Evolutionary conservation across 495 filamentous ascomycete genomes (phyloP).

Genomic region (Apodospora peruviana): DNA sequence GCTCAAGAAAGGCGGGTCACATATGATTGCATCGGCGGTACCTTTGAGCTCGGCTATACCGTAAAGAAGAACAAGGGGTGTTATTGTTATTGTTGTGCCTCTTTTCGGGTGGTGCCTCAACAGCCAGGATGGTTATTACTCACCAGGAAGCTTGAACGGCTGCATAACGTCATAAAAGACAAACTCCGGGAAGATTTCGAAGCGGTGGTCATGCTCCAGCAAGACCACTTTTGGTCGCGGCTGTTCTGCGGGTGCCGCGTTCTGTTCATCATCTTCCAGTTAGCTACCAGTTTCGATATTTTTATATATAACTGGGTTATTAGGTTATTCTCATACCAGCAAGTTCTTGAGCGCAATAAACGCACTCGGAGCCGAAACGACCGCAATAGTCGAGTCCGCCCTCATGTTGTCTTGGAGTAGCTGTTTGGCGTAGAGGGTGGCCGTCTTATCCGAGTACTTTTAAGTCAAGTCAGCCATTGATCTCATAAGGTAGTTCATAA

Average conservation of each 20-base stretch:
- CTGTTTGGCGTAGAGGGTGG: constrained; percentile 52
- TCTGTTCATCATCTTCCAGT: constrained; percentile 21
- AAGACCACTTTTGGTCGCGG: constrained; percentile 52
- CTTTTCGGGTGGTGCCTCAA: neutral
- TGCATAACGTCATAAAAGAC: constrained; percentile 65
- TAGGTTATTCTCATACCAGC: constrained; percentile 31
- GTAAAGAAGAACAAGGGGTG: neutral
- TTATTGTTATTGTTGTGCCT: too few species aligned
- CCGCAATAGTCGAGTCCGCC: constrained; percentile 50
- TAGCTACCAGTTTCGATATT: neutral
- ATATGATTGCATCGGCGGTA: constrained; percentile 58
- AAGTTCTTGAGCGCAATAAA: constrained; percentile 70
- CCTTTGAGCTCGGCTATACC: constrained; percentile 51
- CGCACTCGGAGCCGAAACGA: constrained; percentile 70
- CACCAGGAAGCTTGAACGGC: constrained; percentile 57
- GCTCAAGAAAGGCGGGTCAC: constrained; percentile 73
- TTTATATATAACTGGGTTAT: neutral
- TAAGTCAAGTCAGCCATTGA: neutral
- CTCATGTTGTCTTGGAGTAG: constrained; percentile 54
- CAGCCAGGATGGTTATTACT: constrained; percentile 8
- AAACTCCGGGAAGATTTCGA: constrained; percentile 65
- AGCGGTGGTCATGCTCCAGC: constrained; percentile 67
- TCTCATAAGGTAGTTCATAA: neutral
- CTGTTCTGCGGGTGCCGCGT: constrained; percentile 19
- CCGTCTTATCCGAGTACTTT: constrained; percentile 69